Conservation (phyloP, 129 eudicot genomes). For the sunflower (Helianthus annuus) region HanXRQr2.0-SUNRISE NC_035448.2:136481897-136482396, state of each 20-base stretch:
- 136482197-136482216: background rate
- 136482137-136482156: constrained; percentile 91
- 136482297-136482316: constrained; percentile 98
- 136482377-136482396: constrained; percentile 40
- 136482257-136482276: constrained; percentile 99
- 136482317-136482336: constrained; percentile 97
- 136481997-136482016: background rate
- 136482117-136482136: constrained; percentile 85
- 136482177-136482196: background rate
- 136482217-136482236: background rate
- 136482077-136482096: constrained; percentile 58
- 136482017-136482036: constrained; percentile 59
- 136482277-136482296: constrained; percentile 98
- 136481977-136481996: too few relatives aligned
- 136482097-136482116: constrained; percentile 77
- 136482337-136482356: constrained; percentile 67
- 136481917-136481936: too few relatives aligned
- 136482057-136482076: background rate
- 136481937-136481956: too few relatives aligned
- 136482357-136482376: background rate
- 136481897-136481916: too few relatives aligned
- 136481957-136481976: too few relatives aligned
- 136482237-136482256: constrained; percentile 68
- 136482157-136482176: constrained; percentile 93
- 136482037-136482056: constrained; percentile 88